These are phyloP conservation scores for Cryptosporidium ubiquitum DNA, from an alignment of 169 alveolate species.

Conservation along the genomic window DNA sequence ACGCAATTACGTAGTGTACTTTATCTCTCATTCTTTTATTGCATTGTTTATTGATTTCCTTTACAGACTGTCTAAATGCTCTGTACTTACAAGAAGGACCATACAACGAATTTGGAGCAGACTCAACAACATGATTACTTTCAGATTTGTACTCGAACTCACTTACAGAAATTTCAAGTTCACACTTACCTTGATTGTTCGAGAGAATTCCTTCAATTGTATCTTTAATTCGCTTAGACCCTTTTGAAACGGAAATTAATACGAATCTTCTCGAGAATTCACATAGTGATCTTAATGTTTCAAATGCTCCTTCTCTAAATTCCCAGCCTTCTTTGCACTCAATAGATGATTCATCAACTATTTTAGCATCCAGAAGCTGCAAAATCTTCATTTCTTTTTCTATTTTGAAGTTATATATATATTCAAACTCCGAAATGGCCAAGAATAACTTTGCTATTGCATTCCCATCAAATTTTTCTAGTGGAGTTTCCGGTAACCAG, in stretches of 20 bases:
- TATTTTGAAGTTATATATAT: conserved; percentile 45
- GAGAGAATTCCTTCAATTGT: background rate
- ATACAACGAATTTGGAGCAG: conserved; percentile 51
- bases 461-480: conserved; percentile 28
- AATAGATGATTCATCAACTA: conserved; percentile 40
- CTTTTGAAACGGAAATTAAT: conserved; percentile 25
- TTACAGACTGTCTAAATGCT: conserved; percentile 25
- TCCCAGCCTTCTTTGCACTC: conserved; percentile 45
- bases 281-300: conserved; percentile 10
- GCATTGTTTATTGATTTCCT: conserved; percentile 2
- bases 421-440: conserved; percentile 68
- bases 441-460: conserved; percentile 38
- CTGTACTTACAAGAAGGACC: conserved; percentile 72
- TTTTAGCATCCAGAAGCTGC: conserved; percentile 3
- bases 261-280: conserved; percentile 10
- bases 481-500: conserved; percentile 50
- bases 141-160: conserved; percentile 40
- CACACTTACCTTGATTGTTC: background rate
- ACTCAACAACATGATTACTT: background rate
- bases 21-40: conserved; percentile 19
- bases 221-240: conserved; percentile 45
- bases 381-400: conserved; percentile 56
- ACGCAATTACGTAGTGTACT: background rate
- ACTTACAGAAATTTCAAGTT: conserved; percentile 24
- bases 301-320: conserved; percentile 60